Conservation (phyloP, 1,284 basidiomycete genomes). For the Stereum hirsutum region DNA sequence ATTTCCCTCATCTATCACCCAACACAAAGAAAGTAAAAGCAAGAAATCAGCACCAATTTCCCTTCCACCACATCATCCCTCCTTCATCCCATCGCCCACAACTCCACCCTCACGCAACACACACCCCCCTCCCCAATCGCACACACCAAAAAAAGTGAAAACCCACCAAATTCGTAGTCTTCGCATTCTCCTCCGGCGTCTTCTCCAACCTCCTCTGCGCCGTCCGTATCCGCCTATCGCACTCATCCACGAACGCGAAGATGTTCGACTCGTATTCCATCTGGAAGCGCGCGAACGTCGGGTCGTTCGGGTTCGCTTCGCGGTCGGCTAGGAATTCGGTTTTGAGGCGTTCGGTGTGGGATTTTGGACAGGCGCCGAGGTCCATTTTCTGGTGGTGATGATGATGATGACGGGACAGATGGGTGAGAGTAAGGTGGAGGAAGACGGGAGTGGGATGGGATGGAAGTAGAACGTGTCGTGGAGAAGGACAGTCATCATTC, state of each 20-base stretch:
- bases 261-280: constrained; percentile 95
- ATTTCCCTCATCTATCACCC: constrained; percentile 91
- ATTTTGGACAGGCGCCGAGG: constrained; percentile 94
- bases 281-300: constrained; percentile 78
- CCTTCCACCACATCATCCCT: not conserved
- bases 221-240: constrained; percentile 91
- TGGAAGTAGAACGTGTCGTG: no score
- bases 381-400: constrained; percentile 89
- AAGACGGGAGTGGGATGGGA: no score
- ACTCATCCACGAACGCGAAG: constrained; percentile 94
- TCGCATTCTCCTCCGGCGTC: constrained; percentile 98
- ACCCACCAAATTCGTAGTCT: constrained; percentile 88
- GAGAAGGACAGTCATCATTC: no score
- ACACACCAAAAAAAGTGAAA: not conserved
- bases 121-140: no score
- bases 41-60: no score
- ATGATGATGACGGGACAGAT: no score
- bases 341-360: constrained; percentile 91
- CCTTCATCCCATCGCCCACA: not conserved
- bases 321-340: constrained; percentile 82
- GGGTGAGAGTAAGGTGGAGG: no score
- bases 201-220: constrained; percentile 95
- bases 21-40: not conserved
- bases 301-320: constrained; percentile 67
- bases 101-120: no score